These are phyloP conservation scores for Elsinoe perseae DNA, from an alignment of 2,329 filamentous ascomycete genomes.

Conservation along the genomic window DNA sequence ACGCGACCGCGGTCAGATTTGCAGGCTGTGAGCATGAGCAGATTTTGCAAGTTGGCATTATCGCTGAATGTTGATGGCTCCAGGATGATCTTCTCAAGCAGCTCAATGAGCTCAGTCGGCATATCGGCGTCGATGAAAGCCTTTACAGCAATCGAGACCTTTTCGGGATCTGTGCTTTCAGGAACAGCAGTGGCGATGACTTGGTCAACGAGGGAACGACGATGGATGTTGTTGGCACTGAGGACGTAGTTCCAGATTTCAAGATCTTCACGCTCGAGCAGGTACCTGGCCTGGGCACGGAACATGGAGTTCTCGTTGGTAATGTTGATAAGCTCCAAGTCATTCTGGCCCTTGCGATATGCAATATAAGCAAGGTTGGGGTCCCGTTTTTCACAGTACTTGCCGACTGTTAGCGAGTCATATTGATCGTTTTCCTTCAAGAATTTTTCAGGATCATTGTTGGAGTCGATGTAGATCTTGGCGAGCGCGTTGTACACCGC, in stretches of 20 bases:
- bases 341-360: constrained; percentile 94
- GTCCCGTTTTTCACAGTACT: constrained; percentile 98
- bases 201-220: constrained; percentile 88
- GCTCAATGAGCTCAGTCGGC: constrained; percentile 88
- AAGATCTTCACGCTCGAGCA: constrained; percentile 78
- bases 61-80: constrained; percentile 99
- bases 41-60: constrained; percentile 91
- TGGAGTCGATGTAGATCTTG: constrained; percentile 98
- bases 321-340: constrained; percentile 91
- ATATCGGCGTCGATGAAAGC: constrained; percentile 87
- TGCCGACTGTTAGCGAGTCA: constrained; percentile 83
- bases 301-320: constrained; percentile 99
- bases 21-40: constrained; percentile 90
- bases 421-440: constrained; percentile 96
- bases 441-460: constrained; percentile 97
- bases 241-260: constrained; percentile 95
- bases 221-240: constrained; percentile 90
- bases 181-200: constrained; percentile 93
- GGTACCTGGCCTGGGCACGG: constrained; percentile 90
- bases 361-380: constrained; percentile 92
- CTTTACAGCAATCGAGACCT: constrained; percentile 89
- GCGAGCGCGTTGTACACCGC: constrained; percentile 95
- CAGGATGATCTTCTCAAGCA: constrained; percentile 98
- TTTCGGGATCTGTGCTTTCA: constrained; percentile 83
- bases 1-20: constrained; percentile 93